phyloP scores from a whole-genome alignment of 352 stramenopile species.

The Thalassiosira hispida region DNA sequence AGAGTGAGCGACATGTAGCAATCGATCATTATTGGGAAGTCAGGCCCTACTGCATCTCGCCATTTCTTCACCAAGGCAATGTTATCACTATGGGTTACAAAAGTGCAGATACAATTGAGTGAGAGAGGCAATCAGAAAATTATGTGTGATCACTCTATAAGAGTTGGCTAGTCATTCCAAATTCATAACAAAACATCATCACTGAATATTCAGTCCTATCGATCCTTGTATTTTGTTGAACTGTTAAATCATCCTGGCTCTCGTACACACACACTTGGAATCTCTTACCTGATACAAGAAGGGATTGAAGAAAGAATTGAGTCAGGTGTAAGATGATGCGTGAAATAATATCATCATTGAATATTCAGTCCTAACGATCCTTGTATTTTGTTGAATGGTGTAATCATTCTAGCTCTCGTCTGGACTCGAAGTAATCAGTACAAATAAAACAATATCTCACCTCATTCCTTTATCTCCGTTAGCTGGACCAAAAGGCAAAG shows the following conservation, averaged over 20 bases:
- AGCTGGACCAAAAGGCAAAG: slow-evolving; percentile 65
- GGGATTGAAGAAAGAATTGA: too few species aligned
- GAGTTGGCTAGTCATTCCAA: slow-evolving; percentile 28
- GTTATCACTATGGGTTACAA: slow-evolving; percentile 49
- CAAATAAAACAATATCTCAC: too few species aligned
- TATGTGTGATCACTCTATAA: not conserved
- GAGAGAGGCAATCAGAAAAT: too few species aligned
- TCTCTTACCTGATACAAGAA: too few species aligned
- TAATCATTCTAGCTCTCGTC: too few species aligned
- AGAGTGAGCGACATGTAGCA: slow-evolving; percentile 75
- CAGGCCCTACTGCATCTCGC: slow-evolving; percentile 63
- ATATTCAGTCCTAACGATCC: too few species aligned
- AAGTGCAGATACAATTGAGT: too few species aligned
- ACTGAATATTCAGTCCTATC: slow-evolving; percentile 51
- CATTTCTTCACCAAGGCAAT: slow-evolving; percentile 64
- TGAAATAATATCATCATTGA: too few species aligned
- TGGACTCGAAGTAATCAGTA: too few species aligned
- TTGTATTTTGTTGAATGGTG: too few species aligned
- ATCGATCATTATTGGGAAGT: slow-evolving; percentile 74
- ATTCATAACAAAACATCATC: slow-evolving; percentile 21
- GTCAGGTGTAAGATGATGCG: too few species aligned
- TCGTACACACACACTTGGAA: not conserved
- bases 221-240: slow-evolving; percentile 52
- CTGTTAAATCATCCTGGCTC: slow-evolving; percentile 42
- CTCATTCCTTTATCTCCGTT: slow-evolving; percentile 63